Base-by-base conservation (phyloP, 176 grass and related monocot genomes). In the Themeda triandra region DNA sequence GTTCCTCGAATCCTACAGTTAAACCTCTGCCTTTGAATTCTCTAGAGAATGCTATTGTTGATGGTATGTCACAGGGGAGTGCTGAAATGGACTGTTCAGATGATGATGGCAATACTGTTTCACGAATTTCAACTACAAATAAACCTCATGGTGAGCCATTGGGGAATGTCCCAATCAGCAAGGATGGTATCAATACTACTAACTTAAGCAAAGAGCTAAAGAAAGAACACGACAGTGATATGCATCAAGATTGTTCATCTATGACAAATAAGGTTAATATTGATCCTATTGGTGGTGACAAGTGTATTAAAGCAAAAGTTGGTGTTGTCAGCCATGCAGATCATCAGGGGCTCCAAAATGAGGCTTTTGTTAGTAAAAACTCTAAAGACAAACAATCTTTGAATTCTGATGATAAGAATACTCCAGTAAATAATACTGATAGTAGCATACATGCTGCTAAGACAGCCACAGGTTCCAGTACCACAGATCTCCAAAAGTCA, bases 51-150 rank as follows among this genome's bases (percentile, higher is more conserved):
- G n/a, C 60, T 75, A 63, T 23, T 21, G 39, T 69, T 79, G 89
- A 90, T 80, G 89, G 84, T 41, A 84, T 80, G 84, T 90, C 84
- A 25, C 89, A 90, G 35, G 89, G 89, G 31, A 87, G 89, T 80
- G 89, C 89, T 60, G 81, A 86, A 87, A 90, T 90, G 89, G 89
- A 90, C 62, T 90, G 85, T 68, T 90, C 89, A 84, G 89, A 90
- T 51, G 89, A 87, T 49, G 59, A 82, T 68, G 74, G 60, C 60
- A 80, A 74, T 84, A 68, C 76, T 42, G 25, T 75, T 73, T 87
- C 80, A 69, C 60, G 46, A 32, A 25, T 87, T 74, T 69, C 60
- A 75, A 84, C 17, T 75, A 59, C 49, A 53, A 39, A 40, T 23
- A 84, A 74, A 11, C 75, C 60, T 87, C 75, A 32, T 69, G 62